Base-by-base conservation (phyloP, 331 rosid species). In the Cydonia oblonga region DNA sequence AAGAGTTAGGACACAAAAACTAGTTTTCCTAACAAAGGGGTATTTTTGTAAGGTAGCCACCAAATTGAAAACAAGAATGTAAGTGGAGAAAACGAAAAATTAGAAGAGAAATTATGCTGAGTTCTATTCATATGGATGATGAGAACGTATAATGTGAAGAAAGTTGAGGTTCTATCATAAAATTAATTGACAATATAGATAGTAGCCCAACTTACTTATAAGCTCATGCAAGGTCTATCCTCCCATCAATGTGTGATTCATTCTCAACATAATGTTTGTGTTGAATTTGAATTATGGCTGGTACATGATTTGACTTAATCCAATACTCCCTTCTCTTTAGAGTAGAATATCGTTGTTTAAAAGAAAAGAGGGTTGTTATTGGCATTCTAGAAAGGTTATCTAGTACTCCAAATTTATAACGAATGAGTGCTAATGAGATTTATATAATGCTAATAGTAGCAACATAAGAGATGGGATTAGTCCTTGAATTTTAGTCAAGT, bases 1-100 rank as follows among this genome's bases (percentile, higher is more conserved):
- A 66, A 38, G 80, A 49, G 67, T 61, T 61, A 1, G 67, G 63
- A 19, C 79, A 79, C 38, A 57, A 69, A 40, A 66, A 28, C 26
- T 46, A 35, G 52, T 56, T 78, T 65, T 70, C 56, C 53, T 16
- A 78, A 71, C 61, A 22, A 28, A 49, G 23, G 40, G 24, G 75
- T 40, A 64, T 63, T 53, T 51, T 65, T 46, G 66, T 40, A 40
- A 52, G 57, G 58, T 40, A 65, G 76, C 68, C 62, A 38, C 67
- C 71, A 56, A 63, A 77, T 65, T 56, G 58, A 28, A 54, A 79
- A 51, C n/a, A 6, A 38, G 58, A 38, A 42, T 22, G 13, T 56
- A 7, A 30, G 26, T 13, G 12, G 22, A 29, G 9, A 59, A 59
- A 38, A 66, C 30, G 46, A 35, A 49, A 30, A 68, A n/a, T 6